These are phyloP conservation scores for Pythium grandisporangium DNA, from an alignment of 352 stramenopile species.

Conservation along the genomic window DNA sequence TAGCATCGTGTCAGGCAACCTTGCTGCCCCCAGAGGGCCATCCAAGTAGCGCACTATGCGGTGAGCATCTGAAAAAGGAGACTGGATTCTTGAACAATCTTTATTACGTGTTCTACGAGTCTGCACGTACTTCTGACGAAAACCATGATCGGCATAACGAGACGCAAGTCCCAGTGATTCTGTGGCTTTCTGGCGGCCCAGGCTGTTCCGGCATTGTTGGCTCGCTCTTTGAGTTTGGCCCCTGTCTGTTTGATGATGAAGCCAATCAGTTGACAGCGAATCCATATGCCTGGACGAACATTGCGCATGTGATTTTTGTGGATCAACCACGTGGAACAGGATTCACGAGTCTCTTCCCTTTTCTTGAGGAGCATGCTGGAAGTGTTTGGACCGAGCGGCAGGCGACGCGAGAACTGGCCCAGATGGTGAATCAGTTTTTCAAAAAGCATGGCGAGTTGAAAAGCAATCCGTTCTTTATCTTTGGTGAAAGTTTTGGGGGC, in stretches of 20 bases:
- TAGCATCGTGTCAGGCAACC: too few relatives aligned
- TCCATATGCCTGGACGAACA: constrained; percentile 90
- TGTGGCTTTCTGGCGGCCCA: constrained; percentile 96
- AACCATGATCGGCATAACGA: constrained; percentile 7
- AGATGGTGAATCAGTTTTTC: constrained; percentile 56
- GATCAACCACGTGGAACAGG: constrained; percentile 89
- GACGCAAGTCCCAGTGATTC: constrained; percentile 81
- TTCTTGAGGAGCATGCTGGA: background rate
- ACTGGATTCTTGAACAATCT: constrained; percentile 52
- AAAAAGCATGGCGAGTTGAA: constrained; percentile 21
- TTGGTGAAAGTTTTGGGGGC: constrained; percentile 92
- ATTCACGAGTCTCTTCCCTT: constrained; percentile 25
- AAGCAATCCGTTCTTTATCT: constrained; percentile 84
- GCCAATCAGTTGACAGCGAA: constrained; percentile 64
- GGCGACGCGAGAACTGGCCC: constrained; percentile 33
- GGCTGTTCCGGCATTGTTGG: constrained; percentile 92
- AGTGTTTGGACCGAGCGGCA: constrained; percentile 32
- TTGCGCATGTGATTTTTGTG: constrained; percentile 95
- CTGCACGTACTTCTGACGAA: constrained; percentile 8
- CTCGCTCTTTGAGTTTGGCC: constrained; percentile 94
- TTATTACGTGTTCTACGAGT: constrained; percentile 74
- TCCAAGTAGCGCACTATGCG: constrained; percentile 40
- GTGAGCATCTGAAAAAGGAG: constrained; percentile 43
- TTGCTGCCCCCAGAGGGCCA: too few relatives aligned
- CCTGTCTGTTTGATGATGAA: constrained; percentile 85